A percentile compares a stretch with the other conserved stretches of the same genome.
Conservation (phyloP, 352 stramenopile genomes). For the Phytophthora macrochlamydospora region DNA sequence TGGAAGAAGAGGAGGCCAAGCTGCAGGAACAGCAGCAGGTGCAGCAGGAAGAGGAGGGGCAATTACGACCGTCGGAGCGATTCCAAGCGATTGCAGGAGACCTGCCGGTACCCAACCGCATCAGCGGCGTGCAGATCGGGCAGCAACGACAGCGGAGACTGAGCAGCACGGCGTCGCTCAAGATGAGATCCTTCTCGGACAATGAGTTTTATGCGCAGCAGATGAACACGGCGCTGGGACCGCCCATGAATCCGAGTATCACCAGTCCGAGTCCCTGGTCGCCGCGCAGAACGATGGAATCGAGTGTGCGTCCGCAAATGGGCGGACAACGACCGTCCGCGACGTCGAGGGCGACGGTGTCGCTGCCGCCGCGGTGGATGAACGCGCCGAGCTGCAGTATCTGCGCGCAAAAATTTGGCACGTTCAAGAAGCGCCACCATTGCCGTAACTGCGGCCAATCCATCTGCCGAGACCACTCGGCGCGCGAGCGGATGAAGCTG, state of each 20-base stretch:
- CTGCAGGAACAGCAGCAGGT: slow-evolving; percentile 14
- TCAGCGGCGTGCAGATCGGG: slow-evolving; percentile 23
- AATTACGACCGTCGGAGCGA: slow-evolving; percentile 34
- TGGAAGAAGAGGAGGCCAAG: slow-evolving; percentile 51
- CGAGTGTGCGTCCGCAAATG: slow-evolving; percentile 42
- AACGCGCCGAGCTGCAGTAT: slow-evolving; percentile 87
- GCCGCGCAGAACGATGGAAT: slow-evolving; percentile 27
- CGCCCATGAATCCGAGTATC: slow-evolving; percentile 7
- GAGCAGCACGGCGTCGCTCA: slow-evolving; percentile 54
- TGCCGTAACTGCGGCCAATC: slow-evolving; percentile 89
- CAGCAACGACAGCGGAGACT: slow-evolving; percentile 34
- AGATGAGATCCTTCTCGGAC: slow-evolving; percentile 69
- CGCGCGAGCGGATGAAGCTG: slow-evolving; percentile 79
- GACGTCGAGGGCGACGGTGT: slow-evolving; percentile 43
- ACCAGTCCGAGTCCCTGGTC: slow-evolving; percentile 35
- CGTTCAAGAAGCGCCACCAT: slow-evolving; percentile 88
- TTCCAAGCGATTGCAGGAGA: slow-evolving; percentile 47
- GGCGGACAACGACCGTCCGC: slow-evolving; percentile 40
- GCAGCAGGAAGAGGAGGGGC: slow-evolving; percentile 25
- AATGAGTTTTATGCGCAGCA: slow-evolving; percentile 64
- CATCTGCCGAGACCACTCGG: slow-evolving; percentile 86
- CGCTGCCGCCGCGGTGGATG: slow-evolving; percentile 82
- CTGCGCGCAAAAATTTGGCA: slow-evolving; percentile 79
- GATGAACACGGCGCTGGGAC: slow-evolving; percentile 19
- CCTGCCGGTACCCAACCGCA: slow-evolving; percentile 15